phyloP scores from a whole-genome alignment of 352 stramenopile genomes.

The Phytopythium vexans region DNA sequence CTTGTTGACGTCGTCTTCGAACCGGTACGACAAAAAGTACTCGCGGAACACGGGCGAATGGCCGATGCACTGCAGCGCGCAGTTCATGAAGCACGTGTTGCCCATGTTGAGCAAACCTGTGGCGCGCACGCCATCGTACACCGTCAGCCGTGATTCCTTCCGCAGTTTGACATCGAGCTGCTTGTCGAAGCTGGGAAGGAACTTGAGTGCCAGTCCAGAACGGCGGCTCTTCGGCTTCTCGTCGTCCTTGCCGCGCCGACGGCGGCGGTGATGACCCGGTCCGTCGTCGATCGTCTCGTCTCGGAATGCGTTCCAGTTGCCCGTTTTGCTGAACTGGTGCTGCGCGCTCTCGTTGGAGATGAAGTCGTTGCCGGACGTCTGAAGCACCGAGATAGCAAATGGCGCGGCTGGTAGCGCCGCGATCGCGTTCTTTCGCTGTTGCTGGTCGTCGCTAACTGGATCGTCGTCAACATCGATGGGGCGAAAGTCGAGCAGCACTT shows the following conservation, averaged over 20 bases:
- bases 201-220: slow-evolving; percentile 1
- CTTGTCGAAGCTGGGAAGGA: slow-evolving; percentile 2
- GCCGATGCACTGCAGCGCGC: slow-evolving; percentile 90
- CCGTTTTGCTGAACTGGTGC: slow-evolving; percentile 29
- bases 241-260: slow-evolving; percentile 2
- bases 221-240: not conserved
- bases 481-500: slow-evolving; percentile 72
- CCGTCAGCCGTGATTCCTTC: slow-evolving; percentile 23
- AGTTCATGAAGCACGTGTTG: slow-evolving; percentile 90
- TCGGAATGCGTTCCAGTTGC: slow-evolving; percentile 28
- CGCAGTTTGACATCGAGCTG: slow-evolving; percentile 14
- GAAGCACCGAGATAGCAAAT: slow-evolving; percentile 45
- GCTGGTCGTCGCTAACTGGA: slow-evolving; percentile 17
- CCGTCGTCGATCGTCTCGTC: slow-evolving; percentile 25
- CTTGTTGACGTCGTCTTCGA: slow-evolving; percentile 92
- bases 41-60: slow-evolving; percentile 93
- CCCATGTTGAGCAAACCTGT: slow-evolving; percentile 79
- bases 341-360: slow-evolving; percentile 28
- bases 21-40: slow-evolving; percentile 94
- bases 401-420: slow-evolving; percentile 13
- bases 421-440: slow-evolving; percentile 16
- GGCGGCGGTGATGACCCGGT: slow-evolving; percentile 7
- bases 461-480: slow-evolving; percentile 29
- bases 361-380: slow-evolving; percentile 67
- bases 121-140: slow-evolving; percentile 39